These are phyloP conservation scores for Geranium brycei DNA, from an alignment of 345 rosid species.

Conservation along the genomic window DNA sequence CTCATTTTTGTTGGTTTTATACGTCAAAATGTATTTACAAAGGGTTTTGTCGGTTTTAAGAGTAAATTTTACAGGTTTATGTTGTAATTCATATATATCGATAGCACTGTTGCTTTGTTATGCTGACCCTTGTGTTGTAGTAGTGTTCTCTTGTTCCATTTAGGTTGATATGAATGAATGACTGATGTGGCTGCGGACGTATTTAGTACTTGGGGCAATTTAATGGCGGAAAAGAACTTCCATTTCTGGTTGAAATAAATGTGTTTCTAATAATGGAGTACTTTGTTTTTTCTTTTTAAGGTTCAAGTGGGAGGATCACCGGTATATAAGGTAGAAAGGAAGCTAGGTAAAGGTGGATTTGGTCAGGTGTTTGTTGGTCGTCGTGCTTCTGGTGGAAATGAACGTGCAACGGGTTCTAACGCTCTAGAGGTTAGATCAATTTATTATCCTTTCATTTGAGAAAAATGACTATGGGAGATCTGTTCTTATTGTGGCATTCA, in stretches of 20 bases:
- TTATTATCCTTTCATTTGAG: not conserved
- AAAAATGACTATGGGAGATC: not conserved
- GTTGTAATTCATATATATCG: too few relatives aligned
- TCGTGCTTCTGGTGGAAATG: constrained; percentile 54
- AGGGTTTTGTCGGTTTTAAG: too few relatives aligned
- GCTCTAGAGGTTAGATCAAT: constrained; percentile 55
- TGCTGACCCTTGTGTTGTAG: too few relatives aligned
- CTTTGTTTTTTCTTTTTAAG: constrained; percentile 17
- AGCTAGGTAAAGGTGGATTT: constrained; percentile 96
- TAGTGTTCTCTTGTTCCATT: too few relatives aligned
- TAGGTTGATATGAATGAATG: not conserved
- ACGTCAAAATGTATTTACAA: too few relatives aligned
- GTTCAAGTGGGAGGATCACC: constrained; percentile 97
- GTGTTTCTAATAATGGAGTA: not conserved
- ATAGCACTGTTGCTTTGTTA: too few relatives aligned
- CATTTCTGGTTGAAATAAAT: too few relatives aligned
- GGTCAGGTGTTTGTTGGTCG: constrained; percentile 99
- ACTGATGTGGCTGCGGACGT: not conserved
- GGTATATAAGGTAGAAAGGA: constrained; percentile 62
- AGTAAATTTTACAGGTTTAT: too few relatives aligned
- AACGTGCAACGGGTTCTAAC: constrained; percentile 61
- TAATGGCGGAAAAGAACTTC: too few relatives aligned
- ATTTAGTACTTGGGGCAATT: too few relatives aligned
- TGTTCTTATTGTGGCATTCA: not conserved
- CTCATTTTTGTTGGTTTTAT: too few relatives aligned